Base-by-base conservation (phyloP, 805 yeast species). In the Ogataea pilisensis region DNA sequence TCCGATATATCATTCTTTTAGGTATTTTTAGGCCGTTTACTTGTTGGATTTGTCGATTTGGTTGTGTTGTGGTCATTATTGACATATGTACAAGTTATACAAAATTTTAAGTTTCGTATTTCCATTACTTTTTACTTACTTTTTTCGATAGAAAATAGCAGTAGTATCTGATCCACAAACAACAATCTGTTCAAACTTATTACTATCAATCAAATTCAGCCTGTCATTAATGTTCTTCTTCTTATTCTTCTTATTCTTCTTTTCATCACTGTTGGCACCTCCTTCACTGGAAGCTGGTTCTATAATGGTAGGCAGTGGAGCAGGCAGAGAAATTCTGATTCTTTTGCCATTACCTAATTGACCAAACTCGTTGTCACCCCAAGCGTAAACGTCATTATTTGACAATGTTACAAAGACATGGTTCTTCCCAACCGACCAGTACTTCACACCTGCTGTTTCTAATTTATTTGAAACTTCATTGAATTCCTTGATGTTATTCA, bases 311-410 rank as follows among this genome's bases (percentile, higher is more conserved):
- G 88, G 87, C 24, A 80, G 57, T 8, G 64, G 57, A 1, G 60
- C 39, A 0, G 93, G 91, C 45, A 65, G 66, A 22, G 80, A 67
- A 16, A 71, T 60, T 56, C 83, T 82, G 44, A 74, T 73, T 31
- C 73, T 69, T 54, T 83, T 84, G 22, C 96, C 95, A 54, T 80
- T 86, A 11, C 95, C 96, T 33, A 86, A 70, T 64, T 91, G 96
- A 19, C 91, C 95, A 51, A 49, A 68, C 54, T 80, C 84, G 61
- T 90, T 91, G 33, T 79, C 82, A 19, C 99, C 99, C 88, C 95
- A 88, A 5, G 67, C 74, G 29, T 82, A 58, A 17, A 88, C 82
- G 54, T 83, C 88, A 17, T 73, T 73, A 45, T 82, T 82, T 31
- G 69, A 61, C 42, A 85, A 63, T 8, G 78, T 76, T 9, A 82